Evolutionary conservation across 768 basidiomycete genomes (phyloP).

Genomic region (Pleurotus cornucopiae): DNA sequence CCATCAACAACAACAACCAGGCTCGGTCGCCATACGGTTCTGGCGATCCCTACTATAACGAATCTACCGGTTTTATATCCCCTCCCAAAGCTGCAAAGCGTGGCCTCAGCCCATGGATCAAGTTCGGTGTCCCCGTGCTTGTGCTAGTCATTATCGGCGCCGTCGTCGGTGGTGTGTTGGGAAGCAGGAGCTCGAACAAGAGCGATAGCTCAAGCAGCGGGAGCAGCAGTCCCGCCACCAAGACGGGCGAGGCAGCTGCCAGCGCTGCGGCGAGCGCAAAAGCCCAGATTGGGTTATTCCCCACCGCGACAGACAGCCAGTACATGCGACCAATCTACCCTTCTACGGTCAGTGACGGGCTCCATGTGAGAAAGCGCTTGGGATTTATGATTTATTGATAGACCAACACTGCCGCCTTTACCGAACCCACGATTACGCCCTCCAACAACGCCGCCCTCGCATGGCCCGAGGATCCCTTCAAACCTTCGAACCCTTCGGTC

Average conservation of each 20-base stretch:
- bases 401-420: slow-evolving; percentile 75
- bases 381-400: slow-evolving; percentile 22
- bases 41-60: slow-evolving; percentile 65
- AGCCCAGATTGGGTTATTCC: slow-evolving; percentile 58
- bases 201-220: slow-evolving; percentile 31
- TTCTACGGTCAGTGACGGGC: slow-evolving; percentile 63
- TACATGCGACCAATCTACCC: slow-evolving; percentile 86
- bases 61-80: slow-evolving; percentile 67
- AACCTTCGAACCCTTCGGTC: slow-evolving; percentile 58
- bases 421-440: slow-evolving; percentile 64
- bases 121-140: slow-evolving; percentile 65
- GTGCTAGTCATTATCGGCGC: slow-evolving; percentile 62
- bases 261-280: slow-evolving; percentile 58
- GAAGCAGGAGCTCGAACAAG: slow-evolving; percentile 42
- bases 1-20: slow-evolving; percentile 7
- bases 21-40: slow-evolving; percentile 50
- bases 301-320: slow-evolving; percentile 74
- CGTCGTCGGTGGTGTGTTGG: slow-evolving; percentile 78
- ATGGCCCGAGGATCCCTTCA: slow-evolving; percentile 82
- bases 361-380: not conserved
- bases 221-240: slow-evolving; percentile 37
- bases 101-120: slow-evolving; percentile 66
- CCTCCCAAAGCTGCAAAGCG: slow-evolving; percentile 45
- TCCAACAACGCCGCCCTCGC: slow-evolving; percentile 45
- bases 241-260: slow-evolving; percentile 38